Evolutionary conservation across 495 filamentous ascomycete species (phyloP).

Genomic region (Daldinia decipiens): DNA sequence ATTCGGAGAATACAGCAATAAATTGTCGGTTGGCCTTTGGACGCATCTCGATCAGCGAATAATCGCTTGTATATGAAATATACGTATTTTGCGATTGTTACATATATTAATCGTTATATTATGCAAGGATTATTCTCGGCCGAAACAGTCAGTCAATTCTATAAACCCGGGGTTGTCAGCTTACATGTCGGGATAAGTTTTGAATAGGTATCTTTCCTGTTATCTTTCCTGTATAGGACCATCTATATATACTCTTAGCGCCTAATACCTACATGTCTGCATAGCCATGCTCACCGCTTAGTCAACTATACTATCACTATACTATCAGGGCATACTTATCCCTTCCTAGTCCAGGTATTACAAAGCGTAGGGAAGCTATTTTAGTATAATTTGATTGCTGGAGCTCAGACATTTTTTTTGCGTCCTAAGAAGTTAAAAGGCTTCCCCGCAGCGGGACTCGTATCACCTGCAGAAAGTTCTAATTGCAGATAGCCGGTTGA

Average conservation of each 20-base stretch:
- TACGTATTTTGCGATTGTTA: background rate
- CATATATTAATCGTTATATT: background rate
- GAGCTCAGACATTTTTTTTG: background rate
- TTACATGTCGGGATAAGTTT: background rate
- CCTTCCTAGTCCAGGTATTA: background rate
- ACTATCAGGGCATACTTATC: background rate
- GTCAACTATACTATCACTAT: background rate
- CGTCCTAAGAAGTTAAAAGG: background rate
- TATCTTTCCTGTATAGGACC: background rate
- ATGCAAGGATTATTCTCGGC: slow-evolving; percentile 1
- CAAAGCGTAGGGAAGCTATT: background rate
- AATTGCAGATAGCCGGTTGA: background rate
- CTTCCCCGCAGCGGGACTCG: background rate
- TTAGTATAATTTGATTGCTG: background rate
- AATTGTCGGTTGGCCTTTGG: background rate
- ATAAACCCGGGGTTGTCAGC: slow-evolving; percentile 1
- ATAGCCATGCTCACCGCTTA: background rate
- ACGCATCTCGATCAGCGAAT: background rate
- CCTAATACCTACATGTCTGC: background rate
- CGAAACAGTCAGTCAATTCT: background rate
- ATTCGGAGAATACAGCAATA: background rate
- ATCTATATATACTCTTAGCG: background rate
- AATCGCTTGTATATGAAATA: background rate
- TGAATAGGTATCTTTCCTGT: no score
- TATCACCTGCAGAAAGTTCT: background rate